Conservation (phyloP, 163 green algal species). For the Chlorella variabilis region DNA sequence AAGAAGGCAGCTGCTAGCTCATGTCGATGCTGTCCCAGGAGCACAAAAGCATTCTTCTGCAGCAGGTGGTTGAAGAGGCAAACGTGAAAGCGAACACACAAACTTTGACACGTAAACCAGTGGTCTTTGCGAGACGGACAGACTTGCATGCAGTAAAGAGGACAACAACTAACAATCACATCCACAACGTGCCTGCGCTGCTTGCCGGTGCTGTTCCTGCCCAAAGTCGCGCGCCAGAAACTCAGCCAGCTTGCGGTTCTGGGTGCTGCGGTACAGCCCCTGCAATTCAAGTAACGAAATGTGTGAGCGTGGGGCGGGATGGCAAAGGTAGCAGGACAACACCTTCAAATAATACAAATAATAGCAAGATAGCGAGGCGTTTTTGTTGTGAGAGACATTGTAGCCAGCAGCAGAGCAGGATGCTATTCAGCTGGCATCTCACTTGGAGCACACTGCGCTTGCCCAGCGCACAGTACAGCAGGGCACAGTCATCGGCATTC, state of each 20-base stretch:
- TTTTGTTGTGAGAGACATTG: neutral
- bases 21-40: constrained; percentile 80
- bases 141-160: too few relatives aligned
- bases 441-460: constrained; percentile 70
- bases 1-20: constrained; percentile 83
- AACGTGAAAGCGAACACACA: too few relatives aligned
- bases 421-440: neutral
- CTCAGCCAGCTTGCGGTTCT: constrained; percentile 67
- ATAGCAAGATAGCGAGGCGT: neutral
- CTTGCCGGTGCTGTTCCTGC: constrained; percentile 45
- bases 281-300: constrained; percentile 34
- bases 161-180: too few relatives aligned
- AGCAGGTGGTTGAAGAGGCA: too few relatives aligned
- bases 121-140: too few relatives aligned
- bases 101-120: too few relatives aligned
- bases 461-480: constrained; percentile 79
- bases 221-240: constrained; percentile 81
- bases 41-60: constrained; percentile 78
- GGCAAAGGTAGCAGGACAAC: neutral
- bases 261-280: constrained; percentile 68
- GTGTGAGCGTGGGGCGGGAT: neutral
- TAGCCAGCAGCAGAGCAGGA: neutral
- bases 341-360: neutral
- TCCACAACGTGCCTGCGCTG: constrained; percentile 26
- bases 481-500: constrained; percentile 72